These are phyloP conservation scores for Iris pallida DNA, from an alignment of 116 monocot species.

Conservation along the genomic window DNA sequence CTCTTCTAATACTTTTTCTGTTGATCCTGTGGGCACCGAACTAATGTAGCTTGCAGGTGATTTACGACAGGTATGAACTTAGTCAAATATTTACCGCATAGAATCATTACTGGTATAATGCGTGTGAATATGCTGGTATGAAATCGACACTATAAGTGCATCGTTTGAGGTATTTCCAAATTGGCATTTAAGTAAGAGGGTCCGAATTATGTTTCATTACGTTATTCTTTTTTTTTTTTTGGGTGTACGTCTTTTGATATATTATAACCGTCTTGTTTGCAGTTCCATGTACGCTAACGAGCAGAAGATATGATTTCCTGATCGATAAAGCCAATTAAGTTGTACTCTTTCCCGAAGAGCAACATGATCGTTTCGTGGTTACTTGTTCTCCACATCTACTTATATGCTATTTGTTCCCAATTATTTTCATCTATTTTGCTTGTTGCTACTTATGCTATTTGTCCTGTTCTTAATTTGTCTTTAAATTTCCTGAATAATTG, in stretches of 20 bases:
- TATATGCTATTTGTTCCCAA: background rate
- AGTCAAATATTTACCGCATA: background rate
- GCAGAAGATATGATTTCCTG: no score
- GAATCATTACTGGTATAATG: background rate
- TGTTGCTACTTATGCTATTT: background rate
- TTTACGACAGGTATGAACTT: background rate
- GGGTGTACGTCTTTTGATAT: no score
- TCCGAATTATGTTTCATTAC: no score
- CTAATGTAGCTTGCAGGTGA: constrained; percentile 16
- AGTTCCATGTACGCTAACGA: no score
- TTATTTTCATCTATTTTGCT: background rate
- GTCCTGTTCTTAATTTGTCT: background rate
- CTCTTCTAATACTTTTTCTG: constrained; percentile 42
- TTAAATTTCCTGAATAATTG: background rate
- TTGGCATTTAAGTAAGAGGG: background rate
- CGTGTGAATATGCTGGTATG: background rate
- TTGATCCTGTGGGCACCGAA: constrained; percentile 67
- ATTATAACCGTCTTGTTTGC: no score
- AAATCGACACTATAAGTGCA: background rate
- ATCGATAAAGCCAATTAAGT: background rate
- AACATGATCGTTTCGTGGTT: background rate
- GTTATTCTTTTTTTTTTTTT: no score
- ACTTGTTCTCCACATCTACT: background rate
- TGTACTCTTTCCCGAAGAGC: background rate
- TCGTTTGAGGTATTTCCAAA: background rate